phyloP scores from a whole-genome alignment of 2,329 filamentous ascomycete genomes.

The Talaromyces sp. region DNA sequence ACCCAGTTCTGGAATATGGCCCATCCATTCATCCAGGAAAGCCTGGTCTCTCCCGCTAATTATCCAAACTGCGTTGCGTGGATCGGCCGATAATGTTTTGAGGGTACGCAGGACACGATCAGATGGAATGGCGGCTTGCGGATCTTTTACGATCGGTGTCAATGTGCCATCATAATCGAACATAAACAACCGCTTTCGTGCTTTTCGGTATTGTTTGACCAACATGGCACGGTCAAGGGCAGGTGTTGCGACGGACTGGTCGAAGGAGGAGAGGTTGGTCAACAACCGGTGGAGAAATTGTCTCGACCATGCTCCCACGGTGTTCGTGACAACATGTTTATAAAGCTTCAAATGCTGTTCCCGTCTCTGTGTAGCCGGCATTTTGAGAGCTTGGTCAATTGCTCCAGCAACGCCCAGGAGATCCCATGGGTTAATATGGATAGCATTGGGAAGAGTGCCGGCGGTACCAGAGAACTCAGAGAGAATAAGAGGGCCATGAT shows the following conservation, averaged over 20 bases:
- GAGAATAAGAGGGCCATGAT: slow-evolving; percentile 83
- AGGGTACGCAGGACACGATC: slow-evolving; percentile 79
- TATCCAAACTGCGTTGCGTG: slow-evolving; percentile 92
- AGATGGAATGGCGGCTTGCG: slow-evolving; percentile 84
- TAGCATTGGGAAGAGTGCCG: slow-evolving; percentile 78
- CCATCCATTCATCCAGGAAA: slow-evolving; percentile 87
- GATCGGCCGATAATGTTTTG: slow-evolving; percentile 76
- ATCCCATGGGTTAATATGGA: slow-evolving; percentile 98
- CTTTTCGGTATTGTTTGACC: slow-evolving; percentile 71
- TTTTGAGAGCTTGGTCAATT: slow-evolving; percentile 78
- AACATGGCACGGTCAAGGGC: slow-evolving; percentile 75
- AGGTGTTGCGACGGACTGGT: slow-evolving; percentile 76
- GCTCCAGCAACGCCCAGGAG: slow-evolving; percentile 79
- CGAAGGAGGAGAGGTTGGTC: slow-evolving; percentile 76
- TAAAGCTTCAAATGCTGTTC: slow-evolving; percentile 76
- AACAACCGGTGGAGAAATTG: slow-evolving; percentile 78
- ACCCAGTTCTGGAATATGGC: slow-evolving; percentile 86
- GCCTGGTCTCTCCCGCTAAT: slow-evolving; percentile 93
- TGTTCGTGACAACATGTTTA: slow-evolving; percentile 80
- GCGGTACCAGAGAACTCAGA: slow-evolving; percentile 97
- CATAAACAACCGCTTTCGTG: slow-evolving; percentile 87
- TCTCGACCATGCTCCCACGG: slow-evolving; percentile 82
- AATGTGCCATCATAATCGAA: slow-evolving; percentile 98
- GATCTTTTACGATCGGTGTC: slow-evolving; percentile 92
- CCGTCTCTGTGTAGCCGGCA: slow-evolving; percentile 67